Evolutionary conservation across 257 asterid species (phyloP).

Genomic region (Plantago major): DNA sequence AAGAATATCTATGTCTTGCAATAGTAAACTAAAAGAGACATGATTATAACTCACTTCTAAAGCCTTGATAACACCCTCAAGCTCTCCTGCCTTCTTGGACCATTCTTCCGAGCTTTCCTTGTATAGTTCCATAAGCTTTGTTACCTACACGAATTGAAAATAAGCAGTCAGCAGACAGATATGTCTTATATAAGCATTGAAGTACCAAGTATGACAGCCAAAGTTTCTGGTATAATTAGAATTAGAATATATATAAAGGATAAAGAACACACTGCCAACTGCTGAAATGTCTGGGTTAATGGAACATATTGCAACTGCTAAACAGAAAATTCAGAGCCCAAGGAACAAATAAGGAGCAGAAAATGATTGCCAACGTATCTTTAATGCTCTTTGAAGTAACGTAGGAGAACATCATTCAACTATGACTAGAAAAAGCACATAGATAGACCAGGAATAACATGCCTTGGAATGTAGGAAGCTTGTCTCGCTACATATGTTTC

Average conservation of each 20-base stretch:
- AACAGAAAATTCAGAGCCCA: neutral
- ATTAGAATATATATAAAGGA: too few relatives aligned
- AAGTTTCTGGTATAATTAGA: too few relatives aligned
- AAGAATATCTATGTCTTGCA: neutral
- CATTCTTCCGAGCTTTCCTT: conserved; percentile 94
- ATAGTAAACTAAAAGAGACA: conserved; percentile 1
- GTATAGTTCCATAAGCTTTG: conserved; percentile 75
- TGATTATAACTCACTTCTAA: conserved; percentile 55
- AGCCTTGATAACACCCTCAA: conserved; percentile 96
- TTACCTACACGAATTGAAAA: conserved; percentile 28
- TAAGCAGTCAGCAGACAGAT: conserved; percentile 14
- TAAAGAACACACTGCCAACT: too few relatives aligned
- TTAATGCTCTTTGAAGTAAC: neutral
- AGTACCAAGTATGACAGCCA: neutral
- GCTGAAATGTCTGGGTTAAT: neutral
- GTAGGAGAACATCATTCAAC: conserved; percentile 4
- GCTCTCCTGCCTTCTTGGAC: conserved; percentile 97
- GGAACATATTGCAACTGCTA: conserved; percentile 8
- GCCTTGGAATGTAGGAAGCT: too few relatives aligned
- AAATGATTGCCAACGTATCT: neutral
- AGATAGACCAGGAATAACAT: neutral
- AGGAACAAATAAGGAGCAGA: neutral
- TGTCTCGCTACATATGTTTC: too few relatives aligned
- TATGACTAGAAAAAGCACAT: neutral
- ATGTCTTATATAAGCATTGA: neutral